phyloP scores from a whole-genome alignment of 805 yeast species.

The Yarrowia sp. region DNA sequence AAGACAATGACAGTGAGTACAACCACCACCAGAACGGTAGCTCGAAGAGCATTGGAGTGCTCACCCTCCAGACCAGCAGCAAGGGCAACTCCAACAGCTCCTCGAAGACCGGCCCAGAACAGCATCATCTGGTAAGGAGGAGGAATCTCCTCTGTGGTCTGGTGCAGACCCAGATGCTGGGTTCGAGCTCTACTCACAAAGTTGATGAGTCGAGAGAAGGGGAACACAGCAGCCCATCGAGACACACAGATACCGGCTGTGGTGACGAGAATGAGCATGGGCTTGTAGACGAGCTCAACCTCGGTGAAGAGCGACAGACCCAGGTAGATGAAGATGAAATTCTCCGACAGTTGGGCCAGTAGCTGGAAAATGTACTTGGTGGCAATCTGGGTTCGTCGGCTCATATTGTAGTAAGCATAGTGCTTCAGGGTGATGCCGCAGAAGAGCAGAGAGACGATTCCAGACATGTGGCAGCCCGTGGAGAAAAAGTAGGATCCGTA shows the following conservation, averaged over 20 bases:
- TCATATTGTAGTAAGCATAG: conserved; percentile 96
- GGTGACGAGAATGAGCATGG: conserved; percentile 85
- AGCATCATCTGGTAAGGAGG: conserved; percentile 97
- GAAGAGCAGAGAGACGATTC: conserved; percentile 89
- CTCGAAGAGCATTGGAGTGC: conserved; percentile 79
- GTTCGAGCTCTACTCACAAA: conserved; percentile 63
- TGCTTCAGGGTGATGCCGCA: conserved; percentile 97
- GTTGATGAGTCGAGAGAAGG: conserved; percentile 79
- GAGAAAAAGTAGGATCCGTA: conserved; percentile 96
- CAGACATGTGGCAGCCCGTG: conserved; percentile 99
- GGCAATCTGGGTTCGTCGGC: conserved; percentile 93
- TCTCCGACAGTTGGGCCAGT: conserved; percentile 91
- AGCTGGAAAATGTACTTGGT: conserved; percentile 92
- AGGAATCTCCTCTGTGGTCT: conserved; percentile 81
- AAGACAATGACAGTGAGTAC: conserved; percentile 92
- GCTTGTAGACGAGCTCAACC: conserved; percentile 92
- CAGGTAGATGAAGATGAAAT: conserved; percentile 90
- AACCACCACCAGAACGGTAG: conserved; percentile 94
- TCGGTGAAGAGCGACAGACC: conserved; percentile 95
- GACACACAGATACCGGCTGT: conserved; percentile 89
- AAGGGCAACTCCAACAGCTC: conserved; percentile 98
- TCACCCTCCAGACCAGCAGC: conserved; percentile 98
- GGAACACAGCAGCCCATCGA: conserved; percentile 97
- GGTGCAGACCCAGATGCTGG: conserved; percentile 18
- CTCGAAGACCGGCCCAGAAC: conserved; percentile 98